Percentiles rank a stretch among this genome's conserved stretches.
Conservation (phyloP, 2,329 filamentous ascomycete species). For the Hypomyces rosellus region DNA sequence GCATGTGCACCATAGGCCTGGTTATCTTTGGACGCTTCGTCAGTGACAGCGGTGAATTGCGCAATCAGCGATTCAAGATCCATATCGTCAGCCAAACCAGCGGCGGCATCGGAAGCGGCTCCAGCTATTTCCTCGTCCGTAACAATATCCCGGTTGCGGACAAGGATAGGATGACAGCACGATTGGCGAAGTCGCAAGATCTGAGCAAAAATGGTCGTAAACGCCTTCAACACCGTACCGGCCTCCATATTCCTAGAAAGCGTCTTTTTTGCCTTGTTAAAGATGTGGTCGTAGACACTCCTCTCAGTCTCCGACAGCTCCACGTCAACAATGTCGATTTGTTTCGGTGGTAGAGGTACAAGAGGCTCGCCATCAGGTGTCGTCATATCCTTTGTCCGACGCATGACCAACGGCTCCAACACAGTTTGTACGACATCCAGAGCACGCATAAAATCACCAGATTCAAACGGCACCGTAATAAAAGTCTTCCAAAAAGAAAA, state of each 20-base stretch:
- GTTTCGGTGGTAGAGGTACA: conserved; percentile 75
- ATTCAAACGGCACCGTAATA: conserved; percentile 95
- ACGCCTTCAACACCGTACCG: conserved; percentile 90
- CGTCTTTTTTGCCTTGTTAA: conserved; percentile 70
- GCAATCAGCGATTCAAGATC: conserved; percentile 81
- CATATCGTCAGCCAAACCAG: conserved; percentile 90
- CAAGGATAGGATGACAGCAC: conserved; percentile 88
- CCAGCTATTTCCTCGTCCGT: conserved; percentile 83
- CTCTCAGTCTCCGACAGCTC: conserved; percentile 79
- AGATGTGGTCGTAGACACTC: conserved; percentile 90
- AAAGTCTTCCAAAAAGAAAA: conserved; percentile 99
- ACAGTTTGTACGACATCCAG: conserved; percentile 97
- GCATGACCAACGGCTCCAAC: conserved; percentile 87
- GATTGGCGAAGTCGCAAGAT: conserved; percentile 87
- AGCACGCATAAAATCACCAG: conserved; percentile 86
- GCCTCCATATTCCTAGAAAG: conserved; percentile 84
- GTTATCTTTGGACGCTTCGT: conserved; percentile 57
- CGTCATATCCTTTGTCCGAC: conserved; percentile 96
- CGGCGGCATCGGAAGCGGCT: conserved; percentile 65
- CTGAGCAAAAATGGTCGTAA: conserved; percentile 95
- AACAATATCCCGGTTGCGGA: conserved; percentile 76
- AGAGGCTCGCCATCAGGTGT: conserved; percentile 72
- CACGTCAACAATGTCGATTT: conserved; percentile 78
- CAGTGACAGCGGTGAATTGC: conserved; percentile 67
- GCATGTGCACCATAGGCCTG: conserved; percentile 72